Conservation (phyloP, 371 early-diverging fungal genomes). For the Fennellomyces sp. region DNA sequence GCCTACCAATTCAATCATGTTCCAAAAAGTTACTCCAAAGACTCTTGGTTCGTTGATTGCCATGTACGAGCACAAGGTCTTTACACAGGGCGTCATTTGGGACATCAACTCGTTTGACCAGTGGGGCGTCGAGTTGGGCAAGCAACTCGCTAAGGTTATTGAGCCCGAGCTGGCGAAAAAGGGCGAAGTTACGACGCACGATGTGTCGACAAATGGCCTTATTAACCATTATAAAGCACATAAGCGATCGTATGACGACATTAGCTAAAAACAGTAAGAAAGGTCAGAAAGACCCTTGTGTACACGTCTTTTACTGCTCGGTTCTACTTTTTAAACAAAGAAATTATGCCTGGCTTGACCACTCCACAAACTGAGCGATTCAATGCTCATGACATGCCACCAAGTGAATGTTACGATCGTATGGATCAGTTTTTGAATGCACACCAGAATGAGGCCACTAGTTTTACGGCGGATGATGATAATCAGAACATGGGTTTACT, state of each 20-base stretch:
- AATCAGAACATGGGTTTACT: constrained; percentile 25
- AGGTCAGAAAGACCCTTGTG: too few species aligned
- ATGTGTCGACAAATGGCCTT: constrained; percentile 90
- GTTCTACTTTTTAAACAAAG: background rate
- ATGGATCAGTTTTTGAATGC: constrained; percentile 15
- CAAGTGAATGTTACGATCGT: constrained; percentile 20
- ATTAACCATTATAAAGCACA: constrained; percentile 84
- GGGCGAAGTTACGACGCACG: constrained; percentile 72
- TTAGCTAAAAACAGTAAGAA: background rate
- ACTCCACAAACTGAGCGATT: background rate
- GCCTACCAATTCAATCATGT: constrained; percentile 96
- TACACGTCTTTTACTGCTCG: background rate
- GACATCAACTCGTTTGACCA: constrained; percentile 97
- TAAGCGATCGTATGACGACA: constrained; percentile 24
- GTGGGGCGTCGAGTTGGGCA: constrained; percentile 99
- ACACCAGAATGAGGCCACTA: constrained; percentile 2
- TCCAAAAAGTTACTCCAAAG: constrained; percentile 89
- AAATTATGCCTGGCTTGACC: background rate
- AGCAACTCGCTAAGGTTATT: constrained; percentile 97
- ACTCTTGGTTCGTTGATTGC: constrained; percentile 95
- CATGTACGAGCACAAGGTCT: constrained; percentile 99
- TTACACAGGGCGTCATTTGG: constrained; percentile 98
- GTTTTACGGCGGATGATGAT: constrained; percentile 24
- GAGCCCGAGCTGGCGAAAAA: constrained; percentile 77
- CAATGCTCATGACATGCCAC: constrained; percentile 10